Evolutionary conservation across 179 eudicot genomes (phyloP).

Genomic region (Actinidia arguta): DNA sequence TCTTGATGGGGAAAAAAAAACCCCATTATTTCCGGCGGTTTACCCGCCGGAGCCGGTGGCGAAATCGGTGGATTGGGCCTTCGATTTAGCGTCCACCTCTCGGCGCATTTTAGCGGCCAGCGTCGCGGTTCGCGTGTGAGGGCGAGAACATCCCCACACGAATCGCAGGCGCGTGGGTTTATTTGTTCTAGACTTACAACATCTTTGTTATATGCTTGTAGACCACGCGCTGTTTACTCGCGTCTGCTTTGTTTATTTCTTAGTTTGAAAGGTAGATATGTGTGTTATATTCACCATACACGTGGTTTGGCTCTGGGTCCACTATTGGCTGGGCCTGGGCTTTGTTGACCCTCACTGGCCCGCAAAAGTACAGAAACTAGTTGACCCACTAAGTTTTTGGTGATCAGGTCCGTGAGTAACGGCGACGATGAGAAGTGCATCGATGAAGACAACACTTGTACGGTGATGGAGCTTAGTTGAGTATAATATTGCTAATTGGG

Average conservation of each 20-base stretch:
- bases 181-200: background rate
- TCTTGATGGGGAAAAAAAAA: background rate
- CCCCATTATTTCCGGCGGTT: background rate
- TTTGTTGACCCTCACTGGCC: background rate
- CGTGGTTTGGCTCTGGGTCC: background rate
- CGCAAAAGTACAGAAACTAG: too few species aligned
- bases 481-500: background rate
- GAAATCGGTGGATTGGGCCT: background rate
- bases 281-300: slow-evolving; percentile 10
- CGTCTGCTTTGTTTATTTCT: background rate
- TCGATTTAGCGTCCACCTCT: background rate
- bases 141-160: background rate
- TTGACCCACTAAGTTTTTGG: too few species aligned
- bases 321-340: background rate
- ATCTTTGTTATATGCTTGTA: background rate
- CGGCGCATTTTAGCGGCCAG: background rate
- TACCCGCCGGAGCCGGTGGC: background rate
- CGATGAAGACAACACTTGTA: background rate
- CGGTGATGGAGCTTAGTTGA: background rate
- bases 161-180: background rate
- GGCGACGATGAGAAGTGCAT: background rate
- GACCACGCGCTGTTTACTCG: background rate
- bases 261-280: background rate
- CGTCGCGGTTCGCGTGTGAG: background rate
- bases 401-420: too few species aligned